phyloP scores from a whole-genome alignment of 768 basidiomycete genomes.

The Panellus pusillus region DNA sequence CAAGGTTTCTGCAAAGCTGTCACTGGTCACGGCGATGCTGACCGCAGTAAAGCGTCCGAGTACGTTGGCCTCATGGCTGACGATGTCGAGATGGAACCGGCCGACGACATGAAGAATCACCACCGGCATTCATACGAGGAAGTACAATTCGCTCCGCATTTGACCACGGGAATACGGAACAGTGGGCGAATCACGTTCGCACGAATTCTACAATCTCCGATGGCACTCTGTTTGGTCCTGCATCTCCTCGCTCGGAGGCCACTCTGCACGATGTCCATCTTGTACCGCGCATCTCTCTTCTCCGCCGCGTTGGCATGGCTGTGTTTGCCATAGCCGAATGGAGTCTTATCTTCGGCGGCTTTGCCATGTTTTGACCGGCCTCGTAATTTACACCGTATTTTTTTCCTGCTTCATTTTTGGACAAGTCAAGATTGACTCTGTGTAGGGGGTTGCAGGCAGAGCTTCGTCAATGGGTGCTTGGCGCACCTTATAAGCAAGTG shows the following conservation, averaged over 20 bases:
- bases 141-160: slow-evolving; percentile 29
- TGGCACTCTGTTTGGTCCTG: slow-evolving; percentile 49
- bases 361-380: slow-evolving; percentile 66
- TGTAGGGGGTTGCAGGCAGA: slow-evolving; percentile 74
- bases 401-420: not conserved
- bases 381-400: slow-evolving; percentile 70
- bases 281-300: slow-evolving; percentile 25
- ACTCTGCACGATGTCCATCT: slow-evolving; percentile 48
- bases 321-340: slow-evolving; percentile 61
- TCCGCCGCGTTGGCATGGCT: slow-evolving; percentile 44
- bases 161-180: slow-evolving; percentile 42
- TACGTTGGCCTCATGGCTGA: slow-evolving; percentile 60
- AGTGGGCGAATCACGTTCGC: slow-evolving; percentile 53
- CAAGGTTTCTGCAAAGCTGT: slow-evolving; percentile 56
- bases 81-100: slow-evolving; percentile 56
- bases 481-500: slow-evolving; percentile 89
- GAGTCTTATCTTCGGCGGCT: slow-evolving; percentile 68
- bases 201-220: slow-evolving; percentile 48
- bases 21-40: slow-evolving; percentile 43
- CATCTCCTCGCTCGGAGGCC: slow-evolving; percentile 58
- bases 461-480: slow-evolving; percentile 78
- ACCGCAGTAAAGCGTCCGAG: slow-evolving; percentile 37
- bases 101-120: slow-evolving; percentile 45
- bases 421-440: not conserved
- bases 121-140: slow-evolving; percentile 22